These are phyloP conservation scores for Globisporangium nodosum DNA, from an alignment of 352 stramenopile genomes.

Conservation along the genomic window DNA sequence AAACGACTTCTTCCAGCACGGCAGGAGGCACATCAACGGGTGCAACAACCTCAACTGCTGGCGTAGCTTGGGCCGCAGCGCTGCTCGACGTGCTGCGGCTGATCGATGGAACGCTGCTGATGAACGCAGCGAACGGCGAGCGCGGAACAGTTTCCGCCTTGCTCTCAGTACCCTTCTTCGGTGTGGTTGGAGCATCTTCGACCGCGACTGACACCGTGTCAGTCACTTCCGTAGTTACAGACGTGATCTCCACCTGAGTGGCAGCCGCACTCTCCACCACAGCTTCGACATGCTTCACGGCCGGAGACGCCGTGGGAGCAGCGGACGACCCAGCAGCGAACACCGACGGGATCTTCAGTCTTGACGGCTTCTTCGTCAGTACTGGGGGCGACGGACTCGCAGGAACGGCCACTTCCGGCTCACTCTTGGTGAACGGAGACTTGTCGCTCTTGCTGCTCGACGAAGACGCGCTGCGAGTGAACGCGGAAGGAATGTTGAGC, in stretches of 20 bases:
- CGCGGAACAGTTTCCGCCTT: neutral
- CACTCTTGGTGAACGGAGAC: slow-evolving; percentile 3
- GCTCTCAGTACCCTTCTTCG: neutral
- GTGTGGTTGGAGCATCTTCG: neutral
- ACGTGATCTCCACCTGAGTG: neutral
- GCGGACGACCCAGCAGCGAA: slow-evolving; percentile 12
- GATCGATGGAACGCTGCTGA: neutral
- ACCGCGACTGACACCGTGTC: too few relatives aligned
- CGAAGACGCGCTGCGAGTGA: slow-evolving; percentile 27
- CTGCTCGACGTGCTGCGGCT: neutral
- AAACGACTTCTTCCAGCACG: neutral
- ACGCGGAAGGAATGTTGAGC: slow-evolving; percentile 44
- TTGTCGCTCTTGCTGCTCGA: slow-evolving; percentile 23
- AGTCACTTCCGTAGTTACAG: neutral
- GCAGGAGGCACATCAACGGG: neutral
- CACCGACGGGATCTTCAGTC: slow-evolving; percentile 26
- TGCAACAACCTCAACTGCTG: neutral
- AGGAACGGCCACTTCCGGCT: neutral
- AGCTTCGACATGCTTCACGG: neutral
- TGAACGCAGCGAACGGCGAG: neutral
- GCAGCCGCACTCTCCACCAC: neutral
- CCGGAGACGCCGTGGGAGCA: neutral
- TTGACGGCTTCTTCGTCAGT: slow-evolving; percentile 19
- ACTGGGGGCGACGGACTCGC: slow-evolving; percentile 3
- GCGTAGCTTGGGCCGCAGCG: neutral